A percentile compares a stretch with the other conserved stretches of the same genome.
Evolutionary conservation across 805 yeast genomes (phyloP).

Genomic region (Ogataea nitratoaversa): DNA sequence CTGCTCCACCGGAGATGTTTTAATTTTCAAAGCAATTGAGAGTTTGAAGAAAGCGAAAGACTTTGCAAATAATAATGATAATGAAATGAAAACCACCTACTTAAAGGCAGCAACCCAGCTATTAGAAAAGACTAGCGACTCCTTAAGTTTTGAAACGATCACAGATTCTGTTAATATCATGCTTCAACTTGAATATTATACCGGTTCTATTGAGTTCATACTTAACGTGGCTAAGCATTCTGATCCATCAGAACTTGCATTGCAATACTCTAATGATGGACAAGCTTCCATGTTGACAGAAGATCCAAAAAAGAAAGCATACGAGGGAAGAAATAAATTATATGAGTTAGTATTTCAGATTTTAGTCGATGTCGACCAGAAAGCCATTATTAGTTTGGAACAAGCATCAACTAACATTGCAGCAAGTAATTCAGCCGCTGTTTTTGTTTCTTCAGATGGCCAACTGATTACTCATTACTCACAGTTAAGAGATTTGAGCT

Average conservation of each 20-base stretch:
- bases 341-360: conserved; percentile 75
- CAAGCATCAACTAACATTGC: conserved; percentile 25
- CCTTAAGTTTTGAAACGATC: conserved; percentile 72
- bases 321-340: conserved; percentile 50
- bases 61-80: conserved; percentile 64
- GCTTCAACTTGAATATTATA: conserved; percentile 70
- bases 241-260: conserved; percentile 57
- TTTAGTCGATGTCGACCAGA: conserved; percentile 64
- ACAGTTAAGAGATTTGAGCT: conserved; percentile 66
- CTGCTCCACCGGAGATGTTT: conserved; percentile 90
- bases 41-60: conserved; percentile 83
- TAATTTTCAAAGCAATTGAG: conserved; percentile 91
- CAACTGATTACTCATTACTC: conserved; percentile 45
- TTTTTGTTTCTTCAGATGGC: conserved; percentile 28
- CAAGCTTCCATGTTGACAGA: conserved; percentile 27
- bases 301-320: conserved; percentile 49
- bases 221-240: conserved; percentile 69
- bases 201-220: conserved; percentile 82
- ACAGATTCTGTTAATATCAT: conserved; percentile 77
- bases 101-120: conserved; percentile 70
- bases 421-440: conserved; percentile 13
- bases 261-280: conserved; percentile 46
- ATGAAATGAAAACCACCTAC: conserved; percentile 61
- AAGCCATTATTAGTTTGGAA: conserved; percentile 43
- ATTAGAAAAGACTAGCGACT: conserved; percentile 75